phyloP scores from a whole-genome alignment of 2,329 filamentous ascomycete genomes.

The Xylariomycetidae sp. region DNA sequence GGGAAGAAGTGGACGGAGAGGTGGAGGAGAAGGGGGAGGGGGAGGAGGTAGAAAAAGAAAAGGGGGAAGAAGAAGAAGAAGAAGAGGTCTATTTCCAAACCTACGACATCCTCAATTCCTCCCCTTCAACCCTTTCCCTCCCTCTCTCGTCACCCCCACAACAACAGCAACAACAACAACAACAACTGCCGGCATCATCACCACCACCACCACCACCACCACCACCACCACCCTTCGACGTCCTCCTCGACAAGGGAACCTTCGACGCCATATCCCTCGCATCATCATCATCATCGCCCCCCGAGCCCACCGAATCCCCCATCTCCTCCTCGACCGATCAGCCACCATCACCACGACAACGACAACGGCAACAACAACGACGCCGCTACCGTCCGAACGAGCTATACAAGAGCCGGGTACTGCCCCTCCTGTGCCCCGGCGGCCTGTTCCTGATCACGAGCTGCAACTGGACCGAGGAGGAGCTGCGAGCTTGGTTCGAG shows the following conservation, averaged over 20 bases:
- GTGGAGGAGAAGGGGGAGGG: conserved; percentile 10
- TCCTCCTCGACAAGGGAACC: conserved; percentile 96
- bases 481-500: conserved; percentile 77
- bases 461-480: conserved; percentile 96
- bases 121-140: conserved; percentile 33
- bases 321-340: background rate
- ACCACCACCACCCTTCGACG: conserved; percentile 77
- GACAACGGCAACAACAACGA: conserved; percentile 19
- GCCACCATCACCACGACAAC: background rate
- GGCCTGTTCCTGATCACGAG: conserved; percentile 84
- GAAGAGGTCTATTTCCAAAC: conserved; percentile 38
- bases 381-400: conserved; percentile 53
- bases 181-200: too few species aligned
- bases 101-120: conserved; percentile 59
- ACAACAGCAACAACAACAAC: too few species aligned
- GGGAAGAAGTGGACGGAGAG: conserved; percentile 16
- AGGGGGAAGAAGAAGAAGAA: conserved; percentile 4
- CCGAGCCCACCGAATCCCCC: background rate
- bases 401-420: conserved; percentile 66
- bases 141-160: too few species aligned
- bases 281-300: conserved; percentile 35
- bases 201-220: too few species aligned
- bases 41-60: conserved; percentile 13
- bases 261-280: conserved; percentile 91
- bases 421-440: conserved; percentile 62